Evolutionary conservation across 2,329 filamentous ascomycete species (phyloP), one percentile per base, ranked within the genome.

Genomic region (Dichotomopilus funicola): DNA sequence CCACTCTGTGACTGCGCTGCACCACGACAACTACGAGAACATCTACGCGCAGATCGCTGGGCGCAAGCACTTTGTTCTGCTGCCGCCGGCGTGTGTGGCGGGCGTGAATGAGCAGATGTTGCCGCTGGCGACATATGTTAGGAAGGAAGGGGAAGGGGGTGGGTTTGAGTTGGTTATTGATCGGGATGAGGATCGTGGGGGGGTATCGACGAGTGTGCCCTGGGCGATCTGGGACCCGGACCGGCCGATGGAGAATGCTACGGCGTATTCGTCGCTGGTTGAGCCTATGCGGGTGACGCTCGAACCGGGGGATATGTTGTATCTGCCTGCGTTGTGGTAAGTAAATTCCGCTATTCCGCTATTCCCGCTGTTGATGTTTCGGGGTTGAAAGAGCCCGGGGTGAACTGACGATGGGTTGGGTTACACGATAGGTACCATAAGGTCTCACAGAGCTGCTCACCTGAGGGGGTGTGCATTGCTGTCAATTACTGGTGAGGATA

Each of bases 21-120:
- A 94, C 72, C 88, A 87, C 65, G 89, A 94, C 71, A 88, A 88
- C 64, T 92, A 91, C 68, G 88, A 94, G 69, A 94, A 94, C 67
- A 78, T 94, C 0, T 94, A 91, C 68, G 86, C 89, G 1, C 88
- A 92, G 65, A 70, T 92, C 11, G 69, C 83, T 0, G 89, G 89
- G 0, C 72, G 73, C 54, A 94, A 94, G 67, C 82, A 88, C 62
- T 94, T 94, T 62, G 78, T 85, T 0, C 74, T 94, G 1, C 70
- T 94, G 1, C 86, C 89, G n/a, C 84, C 88, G 0, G 68, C 87
- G 1, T 87, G 83, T 59, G 80, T 85, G 61, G 76, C 86, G 0
- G 87, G 85, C 59, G 82, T 91, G 44, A 82, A 82, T 56, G 89
- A 92, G 72, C 72, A 72, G 61, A 63, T 66, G 0, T 72, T 91